phyloP scores from a whole-genome alignment of 371 early-diverging fungal species.

The Mucor piriformis region DNA sequence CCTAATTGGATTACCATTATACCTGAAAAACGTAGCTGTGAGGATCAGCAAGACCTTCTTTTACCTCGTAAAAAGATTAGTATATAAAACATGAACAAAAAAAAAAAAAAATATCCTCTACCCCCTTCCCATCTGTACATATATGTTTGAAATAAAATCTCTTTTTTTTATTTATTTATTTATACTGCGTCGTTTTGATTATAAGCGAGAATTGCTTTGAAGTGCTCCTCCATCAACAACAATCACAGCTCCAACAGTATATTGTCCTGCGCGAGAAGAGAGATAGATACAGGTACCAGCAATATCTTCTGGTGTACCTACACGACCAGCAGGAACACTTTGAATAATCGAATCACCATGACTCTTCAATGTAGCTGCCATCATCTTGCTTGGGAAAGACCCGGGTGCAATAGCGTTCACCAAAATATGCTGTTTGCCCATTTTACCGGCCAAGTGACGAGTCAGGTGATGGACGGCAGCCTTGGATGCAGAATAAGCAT shows the following conservation, averaged over 20 bases:
- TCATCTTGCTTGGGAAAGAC: conserved; percentile 88
- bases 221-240: conserved; percentile 80
- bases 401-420: conserved; percentile 94
- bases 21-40: not conserved
- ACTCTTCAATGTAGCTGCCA: conserved; percentile 73
- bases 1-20: not conserved
- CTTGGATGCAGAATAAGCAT: conserved; percentile 80
- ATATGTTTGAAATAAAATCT: too few relatives aligned
- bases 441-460: conserved; percentile 66
- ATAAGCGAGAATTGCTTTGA: conserved; percentile 24
- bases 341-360: conserved; percentile 61
- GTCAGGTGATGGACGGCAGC: conserved; percentile 82
- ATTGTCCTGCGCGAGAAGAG: conserved; percentile 73
- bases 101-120: not conserved
- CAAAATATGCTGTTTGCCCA: conserved; percentile 69
- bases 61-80: not conserved
- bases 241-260: conserved; percentile 79
- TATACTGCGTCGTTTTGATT: too few relatives aligned
- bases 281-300: conserved; percentile 82
- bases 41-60: not conserved
- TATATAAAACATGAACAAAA: not conserved
- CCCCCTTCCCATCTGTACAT: too few relatives aligned
- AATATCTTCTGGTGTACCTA: conserved; percentile 86
- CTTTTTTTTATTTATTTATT: not conserved
- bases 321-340: conserved; percentile 71